These are phyloP conservation scores for Trypanosoma platydactyli DNA, from an alignment of 208 protist species.

Conservation along the genomic window DNA sequence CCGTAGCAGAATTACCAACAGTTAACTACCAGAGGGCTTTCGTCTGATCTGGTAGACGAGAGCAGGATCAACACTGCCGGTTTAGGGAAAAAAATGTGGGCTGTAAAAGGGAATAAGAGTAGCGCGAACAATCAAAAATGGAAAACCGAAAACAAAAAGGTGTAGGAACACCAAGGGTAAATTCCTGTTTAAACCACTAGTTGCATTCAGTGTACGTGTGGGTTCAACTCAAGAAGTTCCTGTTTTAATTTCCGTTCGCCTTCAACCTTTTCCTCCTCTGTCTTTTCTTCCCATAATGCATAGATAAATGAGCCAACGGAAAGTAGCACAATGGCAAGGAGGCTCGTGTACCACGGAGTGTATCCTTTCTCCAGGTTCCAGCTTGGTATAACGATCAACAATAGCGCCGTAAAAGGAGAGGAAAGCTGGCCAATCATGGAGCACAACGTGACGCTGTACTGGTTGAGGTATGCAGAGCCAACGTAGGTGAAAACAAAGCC, in stretches of 20 bases:
- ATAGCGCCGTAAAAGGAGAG: slow-evolving; percentile 68
- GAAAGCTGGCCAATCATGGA: slow-evolving; percentile 81
- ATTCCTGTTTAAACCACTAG: neutral
- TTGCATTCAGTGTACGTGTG: neutral
- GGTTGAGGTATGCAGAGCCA: slow-evolving; percentile 81
- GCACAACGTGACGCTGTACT: slow-evolving; percentile 81
- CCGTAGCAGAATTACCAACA: no score
- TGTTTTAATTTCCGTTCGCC: slow-evolving; percentile 65
- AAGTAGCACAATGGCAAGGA: slow-evolving; percentile 64
- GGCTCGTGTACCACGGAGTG: slow-evolving; percentile 70
- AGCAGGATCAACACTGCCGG: no score
- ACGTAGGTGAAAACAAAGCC: slow-evolving; percentile 82
- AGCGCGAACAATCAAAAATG: no score
- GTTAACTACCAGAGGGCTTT: no score
- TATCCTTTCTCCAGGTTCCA: slow-evolving; percentile 64
- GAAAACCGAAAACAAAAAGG: neutral
- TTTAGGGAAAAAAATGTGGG: no score
- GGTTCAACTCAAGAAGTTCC: slow-evolving; percentile 22
- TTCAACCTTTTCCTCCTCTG: slow-evolving; percentile 65
- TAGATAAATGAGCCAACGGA: slow-evolving; percentile 64
- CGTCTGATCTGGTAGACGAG: no score
- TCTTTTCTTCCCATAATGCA: slow-evolving; percentile 77
- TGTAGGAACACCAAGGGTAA: neutral
- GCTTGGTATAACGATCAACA: slow-evolving; percentile 67
- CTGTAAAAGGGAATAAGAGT: no score